phyloP scores from a whole-genome alignment of 2,329 filamentous ascomycete genomes.

The Tolypocladium endophyticum region DNA sequence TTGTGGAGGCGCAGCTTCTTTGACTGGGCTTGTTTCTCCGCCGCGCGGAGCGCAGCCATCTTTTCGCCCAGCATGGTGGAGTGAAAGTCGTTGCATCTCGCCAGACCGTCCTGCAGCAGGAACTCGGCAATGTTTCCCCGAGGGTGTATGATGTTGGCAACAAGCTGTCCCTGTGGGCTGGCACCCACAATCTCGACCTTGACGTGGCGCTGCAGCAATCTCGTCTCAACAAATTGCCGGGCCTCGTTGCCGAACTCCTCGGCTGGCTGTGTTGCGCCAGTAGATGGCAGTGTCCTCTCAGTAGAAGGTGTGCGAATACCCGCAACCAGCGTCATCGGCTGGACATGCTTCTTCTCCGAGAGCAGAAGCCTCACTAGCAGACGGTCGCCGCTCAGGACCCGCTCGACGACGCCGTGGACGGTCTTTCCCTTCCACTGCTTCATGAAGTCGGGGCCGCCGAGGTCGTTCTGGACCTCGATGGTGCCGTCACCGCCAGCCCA shows the following conservation, averaged over 20 bases:
- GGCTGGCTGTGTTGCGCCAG: conserved; percentile 69
- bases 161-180: conserved; percentile 84
- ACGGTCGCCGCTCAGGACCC: conserved; percentile 83
- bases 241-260: conserved; percentile 89
- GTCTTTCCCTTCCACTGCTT: conserved; percentile 77
- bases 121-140: conserved; percentile 89
- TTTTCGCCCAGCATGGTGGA: conserved; percentile 81
- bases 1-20: conserved; percentile 72
- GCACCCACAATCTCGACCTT: conserved; percentile 75
- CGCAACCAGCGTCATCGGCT: conserved; percentile 81
- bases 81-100: conserved; percentile 90
- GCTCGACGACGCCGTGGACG: conserved; percentile 79
- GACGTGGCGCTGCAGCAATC: conserved; percentile 78
- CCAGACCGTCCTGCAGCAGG: conserved; percentile 78
- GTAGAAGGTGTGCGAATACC: conserved; percentile 86
- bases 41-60: conserved; percentile 76
- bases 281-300: conserved; percentile 68
- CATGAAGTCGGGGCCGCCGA: conserved; percentile 68
- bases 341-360: conserved; percentile 72
- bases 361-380: conserved; percentile 74
- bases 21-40: conserved; percentile 76
- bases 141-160: conserved; percentile 79
- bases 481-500: conserved; percentile 58
- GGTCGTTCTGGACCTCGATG: conserved; percentile 73
- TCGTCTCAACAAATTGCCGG: conserved; percentile 73